Evolutionary conservation across 2,329 filamentous ascomycete species (phyloP), one percentile per base, ranked within the genome.

Genomic region (Chaetomiaceae sp.): DNA sequence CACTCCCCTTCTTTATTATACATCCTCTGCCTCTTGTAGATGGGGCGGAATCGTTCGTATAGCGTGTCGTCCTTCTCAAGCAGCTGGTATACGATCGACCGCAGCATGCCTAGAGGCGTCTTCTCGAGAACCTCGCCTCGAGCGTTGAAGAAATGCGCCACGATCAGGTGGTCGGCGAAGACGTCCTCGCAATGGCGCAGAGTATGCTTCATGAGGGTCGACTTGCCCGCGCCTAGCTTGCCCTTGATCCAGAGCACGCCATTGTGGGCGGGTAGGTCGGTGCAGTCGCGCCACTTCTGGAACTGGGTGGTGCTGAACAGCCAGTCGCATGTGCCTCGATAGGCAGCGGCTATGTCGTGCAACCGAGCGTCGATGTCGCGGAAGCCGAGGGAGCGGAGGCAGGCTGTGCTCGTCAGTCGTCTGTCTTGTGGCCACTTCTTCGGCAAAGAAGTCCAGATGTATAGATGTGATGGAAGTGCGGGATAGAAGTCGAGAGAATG

Each of bases 221-320:
- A 44, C 40, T 44, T 44, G 15, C 40, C 40, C n/a, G 40, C 25
- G n/a, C 40, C 40, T 15, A 25, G 40, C 25, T 44, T 44, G 23
- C 40, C 40, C 25, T 44, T 44, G 40, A 44, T 31, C 40, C 23
- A 44, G 27, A 44, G 40, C 40, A 44, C 27, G 23, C 40, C 27
- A 44, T 44, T 44, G n/a, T 44, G 15, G 25, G 23, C n/a, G 9
- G 40, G 27, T 31, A 44, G 40, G 40, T 44, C 40, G 40, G 25
- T n/a, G 27, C 27, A n/a, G 25, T 44, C 40, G 40, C 25, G 40
- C 40, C 27, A 44, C 40, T 44, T 31, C n/a, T 31, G 17, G 25
- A 44, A 44, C 27, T 44, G n/a, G 8, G 40, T 29, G 23, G 40
- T 44, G 23, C 25, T 44, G n/a, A 44, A 44, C 7, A 44, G 25